phyloP scores from a whole-genome alignment of 2,329 filamentous ascomycete genomes.

The Colletotrichum sp. region DNA sequence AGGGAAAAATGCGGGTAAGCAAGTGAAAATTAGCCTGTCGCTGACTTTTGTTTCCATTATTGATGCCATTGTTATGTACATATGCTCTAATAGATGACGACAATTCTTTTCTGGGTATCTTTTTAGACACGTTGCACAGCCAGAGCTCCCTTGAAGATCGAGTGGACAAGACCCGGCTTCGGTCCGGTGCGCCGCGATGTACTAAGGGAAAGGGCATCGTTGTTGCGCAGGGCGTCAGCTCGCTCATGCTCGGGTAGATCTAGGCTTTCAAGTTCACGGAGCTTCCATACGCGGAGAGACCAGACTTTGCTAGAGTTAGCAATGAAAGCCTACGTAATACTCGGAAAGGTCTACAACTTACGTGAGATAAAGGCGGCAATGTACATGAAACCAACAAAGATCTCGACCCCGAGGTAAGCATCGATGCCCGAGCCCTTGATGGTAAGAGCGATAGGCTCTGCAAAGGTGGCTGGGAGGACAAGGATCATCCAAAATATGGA shows the following conservation, averaged over 20 bases:
- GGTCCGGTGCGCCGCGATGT: background rate
- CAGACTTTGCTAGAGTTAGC: constrained; percentile 6
- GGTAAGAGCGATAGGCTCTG: constrained; percentile 67
- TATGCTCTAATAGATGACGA: background rate
- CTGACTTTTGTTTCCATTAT: background rate
- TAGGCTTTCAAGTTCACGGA: constrained; percentile 11
- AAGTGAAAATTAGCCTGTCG: background rate
- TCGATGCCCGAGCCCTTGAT: constrained; percentile 47
- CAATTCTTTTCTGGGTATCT: background rate
- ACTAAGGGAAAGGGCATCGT: background rate
- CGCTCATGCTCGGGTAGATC: background rate
- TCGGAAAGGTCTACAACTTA: constrained; percentile 22
- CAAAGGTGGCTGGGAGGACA: constrained; percentile 72
- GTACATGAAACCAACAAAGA: constrained; percentile 68
- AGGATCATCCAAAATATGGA: constrained; percentile 76
- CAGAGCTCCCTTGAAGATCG: background rate
- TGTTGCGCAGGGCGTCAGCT: background rate
- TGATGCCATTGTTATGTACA: background rate
- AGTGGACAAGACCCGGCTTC: background rate
- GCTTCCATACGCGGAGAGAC: constrained; percentile 22
- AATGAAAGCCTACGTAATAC: fast-evolving
- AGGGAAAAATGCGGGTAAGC: background rate
- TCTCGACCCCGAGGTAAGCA: constrained; percentile 57
- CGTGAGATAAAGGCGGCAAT: constrained; percentile 55
- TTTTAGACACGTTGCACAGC: background rate